phyloP scores from a whole-genome alignment of 2,329 filamentous ascomycete species.

The Microdochium paspali region DNA sequence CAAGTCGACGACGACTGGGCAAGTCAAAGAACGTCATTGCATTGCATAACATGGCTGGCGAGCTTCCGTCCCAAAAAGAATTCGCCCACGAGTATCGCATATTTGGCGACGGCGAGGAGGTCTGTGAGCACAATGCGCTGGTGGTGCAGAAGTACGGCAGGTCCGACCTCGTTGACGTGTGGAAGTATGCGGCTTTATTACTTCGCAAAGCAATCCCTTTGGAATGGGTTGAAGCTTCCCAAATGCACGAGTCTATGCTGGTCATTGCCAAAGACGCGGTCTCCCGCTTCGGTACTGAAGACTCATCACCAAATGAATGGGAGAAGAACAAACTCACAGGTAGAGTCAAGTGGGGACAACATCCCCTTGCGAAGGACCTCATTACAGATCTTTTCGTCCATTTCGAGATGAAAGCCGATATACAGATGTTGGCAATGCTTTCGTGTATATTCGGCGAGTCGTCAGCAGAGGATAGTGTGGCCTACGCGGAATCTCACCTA shows the following conservation, averaged over 20 bases:
- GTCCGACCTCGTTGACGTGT: slow-evolving; percentile 68
- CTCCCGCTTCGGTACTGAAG: slow-evolving; percentile 25
- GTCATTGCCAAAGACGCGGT: slow-evolving; percentile 59
- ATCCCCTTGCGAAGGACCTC: slow-evolving; percentile 53
- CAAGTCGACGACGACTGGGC: slow-evolving; percentile 35
- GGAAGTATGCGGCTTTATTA: slow-evolving; percentile 72
- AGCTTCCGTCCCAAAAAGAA: slow-evolving; percentile 70
- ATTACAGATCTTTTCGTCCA: slow-evolving; percentile 54
- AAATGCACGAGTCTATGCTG: slow-evolving; percentile 50
- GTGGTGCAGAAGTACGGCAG: slow-evolving; percentile 66
- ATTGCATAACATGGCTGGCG: slow-evolving; percentile 58
- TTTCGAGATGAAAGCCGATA: slow-evolving; percentile 52
- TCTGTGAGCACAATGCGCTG: slow-evolving; percentile 75
- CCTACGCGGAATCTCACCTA: slow-evolving; percentile 47
- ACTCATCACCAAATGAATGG: slow-evolving; percentile 2
- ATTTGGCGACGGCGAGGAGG: slow-evolving; percentile 70
- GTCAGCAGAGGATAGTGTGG: slow-evolving; percentile 41
- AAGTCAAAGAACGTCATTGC: slow-evolving; percentile 61
- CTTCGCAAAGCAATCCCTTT: slow-evolving; percentile 69
- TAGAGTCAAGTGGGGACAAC: slow-evolving; percentile 58
- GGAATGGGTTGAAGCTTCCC: slow-evolving; percentile 46
- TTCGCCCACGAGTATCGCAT: slow-evolving; percentile 75
- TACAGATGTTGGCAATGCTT: slow-evolving; percentile 65
- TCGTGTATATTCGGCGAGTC: slow-evolving; percentile 61
- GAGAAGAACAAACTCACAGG: slow-evolving; percentile 33